Percentiles rank a stretch among this genome's conserved stretches.
phyloP scores from a whole-genome alignment of 208 protist species.

The Blastocrithidia nonstop region DNA sequence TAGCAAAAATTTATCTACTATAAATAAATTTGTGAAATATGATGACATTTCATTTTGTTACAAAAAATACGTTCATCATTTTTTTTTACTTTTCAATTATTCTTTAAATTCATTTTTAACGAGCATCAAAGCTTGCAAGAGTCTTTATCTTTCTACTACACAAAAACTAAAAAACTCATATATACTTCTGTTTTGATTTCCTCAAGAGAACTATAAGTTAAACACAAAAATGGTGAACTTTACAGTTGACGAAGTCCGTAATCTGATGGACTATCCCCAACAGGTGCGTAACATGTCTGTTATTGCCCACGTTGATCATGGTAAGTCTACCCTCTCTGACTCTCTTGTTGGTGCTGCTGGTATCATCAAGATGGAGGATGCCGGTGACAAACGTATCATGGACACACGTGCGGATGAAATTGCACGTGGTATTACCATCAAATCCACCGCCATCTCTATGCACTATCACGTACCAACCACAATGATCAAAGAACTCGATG shows the following conservation, averaged over 20 bases:
- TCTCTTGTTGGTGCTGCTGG: conserved; percentile 91
- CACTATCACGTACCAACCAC: conserved; percentile 92
- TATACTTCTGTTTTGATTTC: no score
- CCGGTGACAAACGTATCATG: conserved; percentile 54
- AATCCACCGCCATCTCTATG: conserved; percentile 97
- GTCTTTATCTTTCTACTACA: no score
- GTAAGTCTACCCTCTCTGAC: conserved; percentile 92
- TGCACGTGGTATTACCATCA: conserved; percentile 99
- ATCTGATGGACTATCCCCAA: conserved; percentile 48
- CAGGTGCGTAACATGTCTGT: conserved; percentile 76
- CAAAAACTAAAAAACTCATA: no score
- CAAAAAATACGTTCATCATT: no score
- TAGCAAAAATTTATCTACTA: no score
- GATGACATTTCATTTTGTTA: neutral
- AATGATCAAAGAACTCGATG: conserved; percentile 30
- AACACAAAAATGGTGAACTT: conserved; percentile 83
- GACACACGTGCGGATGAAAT: conserved; percentile 73
- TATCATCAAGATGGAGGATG: conserved; percentile 88
- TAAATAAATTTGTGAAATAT: neutral
- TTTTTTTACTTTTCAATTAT: conserved; percentile 3
- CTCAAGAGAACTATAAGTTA: no score
- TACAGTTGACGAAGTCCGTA: conserved; percentile 59
- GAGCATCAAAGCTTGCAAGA: no score
- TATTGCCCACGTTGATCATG: conserved; percentile 63
- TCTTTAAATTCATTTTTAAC: no score